These are phyloP conservation scores for Citrus trifoliata DNA, from an alignment of 345 rosid species.

Conservation along the genomic window DNA sequence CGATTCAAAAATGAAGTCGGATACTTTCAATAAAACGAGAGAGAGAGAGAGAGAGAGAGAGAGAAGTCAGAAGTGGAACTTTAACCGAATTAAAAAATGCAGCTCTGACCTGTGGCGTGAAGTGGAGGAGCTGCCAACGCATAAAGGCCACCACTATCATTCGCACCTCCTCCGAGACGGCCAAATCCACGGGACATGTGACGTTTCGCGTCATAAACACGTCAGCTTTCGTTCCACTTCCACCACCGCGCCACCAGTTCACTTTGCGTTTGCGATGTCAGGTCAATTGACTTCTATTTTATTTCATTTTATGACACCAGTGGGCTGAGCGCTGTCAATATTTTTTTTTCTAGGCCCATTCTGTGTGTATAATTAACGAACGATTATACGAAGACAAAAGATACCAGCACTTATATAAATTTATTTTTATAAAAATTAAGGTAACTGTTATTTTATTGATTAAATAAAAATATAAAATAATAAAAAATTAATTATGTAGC, in stretches of 20 bases:
- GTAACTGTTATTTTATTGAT: too few relatives aligned
- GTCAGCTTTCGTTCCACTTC: slow-evolving; percentile 10
- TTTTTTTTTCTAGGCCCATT: too few relatives aligned
- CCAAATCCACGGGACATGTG: slow-evolving; percentile 17
- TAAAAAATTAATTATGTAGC: too few relatives aligned
- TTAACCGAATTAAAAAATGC: slow-evolving; percentile 39
- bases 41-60: not conserved
- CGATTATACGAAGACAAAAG: too few relatives aligned
- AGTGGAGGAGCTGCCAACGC: slow-evolving; percentile 28
- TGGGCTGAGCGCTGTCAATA: too few relatives aligned
- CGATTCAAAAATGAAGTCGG: not conserved
- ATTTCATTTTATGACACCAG: too few relatives aligned
- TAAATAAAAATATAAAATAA: too few relatives aligned
- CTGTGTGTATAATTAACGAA: too few relatives aligned
- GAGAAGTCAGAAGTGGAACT: slow-evolving; percentile 26
- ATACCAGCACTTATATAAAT: too few relatives aligned
- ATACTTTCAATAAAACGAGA: not conserved
- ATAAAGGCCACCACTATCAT: not conserved
- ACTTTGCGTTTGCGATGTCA: too few relatives aligned
- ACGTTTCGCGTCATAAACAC: slow-evolving; percentile 1
- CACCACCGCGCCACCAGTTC: not conserved
- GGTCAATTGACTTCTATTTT: too few relatives aligned
- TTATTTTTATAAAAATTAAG: too few relatives aligned
- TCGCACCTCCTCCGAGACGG: slow-evolving; percentile 25
- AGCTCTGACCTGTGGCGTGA: not conserved